Evolutionary conservation across 345 rosid genomes (phyloP), one percentile per base, ranked within the genome.

Genomic region (Heritiera littoralis): DNA sequence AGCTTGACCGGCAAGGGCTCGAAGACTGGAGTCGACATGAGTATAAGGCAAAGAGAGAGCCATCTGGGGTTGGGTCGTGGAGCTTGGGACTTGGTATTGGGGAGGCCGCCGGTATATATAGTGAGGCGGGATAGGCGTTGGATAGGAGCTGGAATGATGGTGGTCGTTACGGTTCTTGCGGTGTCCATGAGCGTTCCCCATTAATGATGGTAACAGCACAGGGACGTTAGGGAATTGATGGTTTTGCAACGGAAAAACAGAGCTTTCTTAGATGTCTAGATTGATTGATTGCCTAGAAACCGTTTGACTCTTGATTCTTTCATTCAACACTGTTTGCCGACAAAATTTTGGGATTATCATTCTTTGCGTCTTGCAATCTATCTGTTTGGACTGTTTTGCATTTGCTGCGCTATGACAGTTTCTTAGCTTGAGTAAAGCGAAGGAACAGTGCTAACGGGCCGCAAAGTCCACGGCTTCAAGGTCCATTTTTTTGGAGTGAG

Each of bases 1-100:
- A 10, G 97, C 97, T 48, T 90, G 91, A 66, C 89, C 90, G 43
- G 99, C 94, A 52, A 96, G 98, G 40, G 90, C 89, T 64, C 97
- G 92, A 46, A 94, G 83, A 89, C 80, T 77, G 80, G 89, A 88
- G 83, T 96, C 97, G 67, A 86, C 92, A 66, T 86, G 84, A 64
- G 88, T 76, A 72, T 94, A 96, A 70, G 97, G 98, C 75, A 86
- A 78, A 60, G 87, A 81, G 38, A n/a, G 81, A 64, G 66, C 65
- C 87, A 82, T 74, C 18, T 59, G 80, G 78, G 58, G 30, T 56
- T 78, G 52, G 63, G 52, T 11, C 55, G 77, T 59, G 64, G 48
- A 23, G 35, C 60, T 55, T 49, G 55, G 65, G 55, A 9, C 52
- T 72, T 61, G 66, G 41, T 18, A 18, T 13, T 12, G 66, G 5